These are phyloP conservation scores for Ustilago sp. DNA, from an alignment of 1,284 basidiomycete genomes.

Conservation along the genomic window DNA sequence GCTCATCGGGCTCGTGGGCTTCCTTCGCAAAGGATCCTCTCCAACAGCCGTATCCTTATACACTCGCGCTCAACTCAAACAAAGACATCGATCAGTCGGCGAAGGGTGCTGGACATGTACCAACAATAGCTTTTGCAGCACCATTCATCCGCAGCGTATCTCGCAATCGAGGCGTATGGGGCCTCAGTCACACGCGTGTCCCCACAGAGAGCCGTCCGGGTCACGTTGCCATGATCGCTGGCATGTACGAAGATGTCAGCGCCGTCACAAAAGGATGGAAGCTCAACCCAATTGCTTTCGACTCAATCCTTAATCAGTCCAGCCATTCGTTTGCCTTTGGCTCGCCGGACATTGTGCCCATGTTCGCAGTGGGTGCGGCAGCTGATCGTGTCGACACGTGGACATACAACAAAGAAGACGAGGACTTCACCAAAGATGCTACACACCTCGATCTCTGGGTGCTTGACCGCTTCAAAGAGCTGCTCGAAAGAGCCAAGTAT, in stretches of 20 bases:
- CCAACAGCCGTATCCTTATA: slow-evolving; percentile 30
- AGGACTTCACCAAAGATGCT: slow-evolving; percentile 76
- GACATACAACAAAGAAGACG: slow-evolving; percentile 82
- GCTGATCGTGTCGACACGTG: slow-evolving; percentile 79
- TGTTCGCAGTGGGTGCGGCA: slow-evolving; percentile 81
- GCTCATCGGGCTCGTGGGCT: slow-evolving; percentile 24
- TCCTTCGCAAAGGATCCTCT: slow-evolving; percentile 34
- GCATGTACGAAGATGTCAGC: slow-evolving; percentile 92
- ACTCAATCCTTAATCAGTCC: slow-evolving; percentile 88
- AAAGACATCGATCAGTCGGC: not conserved
- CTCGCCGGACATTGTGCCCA: slow-evolving; percentile 88
- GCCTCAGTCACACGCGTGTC: slow-evolving; percentile 86
- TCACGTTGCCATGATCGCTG: slow-evolving; percentile 87
- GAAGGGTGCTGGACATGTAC: not conserved
- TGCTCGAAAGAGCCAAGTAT: slow-evolving; percentile 67
- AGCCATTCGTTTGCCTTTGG: slow-evolving; percentile 84
- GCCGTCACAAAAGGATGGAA: slow-evolving; percentile 92
- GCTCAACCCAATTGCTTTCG: slow-evolving; percentile 88
- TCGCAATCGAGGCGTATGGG: slow-evolving; percentile 78
- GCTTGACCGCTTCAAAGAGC: slow-evolving; percentile 75
- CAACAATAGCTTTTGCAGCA: slow-evolving; percentile 72
- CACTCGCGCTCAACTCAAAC: slow-evolving; percentile 12
- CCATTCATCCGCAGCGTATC: slow-evolving; percentile 81
- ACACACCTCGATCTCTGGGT: slow-evolving; percentile 84
- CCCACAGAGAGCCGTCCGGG: slow-evolving; percentile 90